Conservation (phyloP, 352 stramenopile genomes). For the Peronospora belbahrii region DNA sequence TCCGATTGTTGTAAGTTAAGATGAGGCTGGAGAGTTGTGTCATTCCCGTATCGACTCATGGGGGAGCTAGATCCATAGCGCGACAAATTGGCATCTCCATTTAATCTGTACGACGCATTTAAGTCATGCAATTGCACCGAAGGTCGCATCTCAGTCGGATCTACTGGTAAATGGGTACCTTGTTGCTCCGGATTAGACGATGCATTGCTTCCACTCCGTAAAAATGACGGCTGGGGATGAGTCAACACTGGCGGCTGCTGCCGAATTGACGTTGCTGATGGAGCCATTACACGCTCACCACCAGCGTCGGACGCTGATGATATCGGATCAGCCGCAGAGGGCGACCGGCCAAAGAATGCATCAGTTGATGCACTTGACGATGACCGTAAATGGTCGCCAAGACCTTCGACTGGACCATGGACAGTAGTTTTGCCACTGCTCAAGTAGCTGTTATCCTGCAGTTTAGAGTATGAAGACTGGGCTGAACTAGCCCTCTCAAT, state of each 20-base stretch:
- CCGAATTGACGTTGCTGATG: slow-evolving; percentile 2
- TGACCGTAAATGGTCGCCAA: slow-evolving; percentile 10
- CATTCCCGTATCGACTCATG: slow-evolving; percentile 15
- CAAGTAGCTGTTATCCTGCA: slow-evolving; percentile 7
- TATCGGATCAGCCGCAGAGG: background rate
- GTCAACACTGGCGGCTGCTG: slow-evolving; percentile 8
- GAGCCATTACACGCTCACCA: slow-evolving; percentile 7
- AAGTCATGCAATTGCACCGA: slow-evolving; percentile 9
- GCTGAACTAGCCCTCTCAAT: slow-evolving; percentile 11
- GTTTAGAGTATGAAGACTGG: slow-evolving; percentile 5
- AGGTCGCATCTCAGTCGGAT: slow-evolving; percentile 5
- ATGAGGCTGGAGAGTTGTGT: slow-evolving; percentile 8
- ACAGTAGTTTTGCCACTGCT: slow-evolving; percentile 3
- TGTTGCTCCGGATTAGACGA: slow-evolving; percentile 32
- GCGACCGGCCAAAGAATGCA: slow-evolving; percentile 21
- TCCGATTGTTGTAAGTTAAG: slow-evolving; percentile 3
- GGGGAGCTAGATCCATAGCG: slow-evolving; percentile 20
- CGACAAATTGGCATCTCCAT: slow-evolving; percentile 17
- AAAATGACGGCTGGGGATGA: slow-evolving; percentile 25
- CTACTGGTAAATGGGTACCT: slow-evolving; percentile 1
- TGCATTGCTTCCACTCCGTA: slow-evolving; percentile 27
- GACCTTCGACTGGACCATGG: background rate
- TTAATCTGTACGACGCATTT: slow-evolving; percentile 15
- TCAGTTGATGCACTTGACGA: slow-evolving; percentile 16
- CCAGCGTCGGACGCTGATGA: slow-evolving; percentile 6